Base-by-base conservation (phyloP, 108 stramenopile genomes). In the Halocafeteria seosinensis region DNA sequence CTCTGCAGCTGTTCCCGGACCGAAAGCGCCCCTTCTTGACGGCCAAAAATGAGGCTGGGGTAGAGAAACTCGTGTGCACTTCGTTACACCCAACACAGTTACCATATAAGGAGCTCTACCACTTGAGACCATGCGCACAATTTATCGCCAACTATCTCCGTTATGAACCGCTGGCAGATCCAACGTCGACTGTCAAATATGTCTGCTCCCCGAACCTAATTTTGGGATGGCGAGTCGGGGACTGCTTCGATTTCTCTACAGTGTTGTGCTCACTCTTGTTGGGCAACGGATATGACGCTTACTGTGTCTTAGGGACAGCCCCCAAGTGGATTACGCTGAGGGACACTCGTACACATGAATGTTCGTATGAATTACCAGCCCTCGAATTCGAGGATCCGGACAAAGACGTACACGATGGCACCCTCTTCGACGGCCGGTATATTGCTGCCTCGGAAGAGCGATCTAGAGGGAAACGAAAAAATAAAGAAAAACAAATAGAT, bases 211-310 rank as follows among this genome's bases (percentile, higher is more conserved):
- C 80, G 6, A 21, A 75, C 12, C 81, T 78, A 63, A 78, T 80
- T 30, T 38, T 88, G 23, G 71, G 69, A 9, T 79, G 84, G 73
- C 62, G 67, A 1, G 65, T 66, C 32, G 87, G 85, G 34, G 87
- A 88, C 42, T 62, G 61, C 37, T 83, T 85, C 50, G 85, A 88
- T 60, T 68, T 81, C n/a, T 67, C 85, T 8, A 62, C 70, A 38
- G 52, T 85, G 31, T 64, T 87, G 1, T 70, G 72, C 53, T 80
- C 80, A 21, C 71, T 80, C 9, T 68, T 88, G 0, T 53, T 85
- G 12, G 87, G 87, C n/a, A 72, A 76, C 21, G 84, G 85, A 12
- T 88, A 79, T 66, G 85, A 88, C 61, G 85, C 87, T 0, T 85
- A 78, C 71, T 83, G 86, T 3, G 82, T 83, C 1, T 38, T 68